Conservation (phyloP, 2,329 filamentous ascomycete species). For the Penicillium sp. region DNA sequence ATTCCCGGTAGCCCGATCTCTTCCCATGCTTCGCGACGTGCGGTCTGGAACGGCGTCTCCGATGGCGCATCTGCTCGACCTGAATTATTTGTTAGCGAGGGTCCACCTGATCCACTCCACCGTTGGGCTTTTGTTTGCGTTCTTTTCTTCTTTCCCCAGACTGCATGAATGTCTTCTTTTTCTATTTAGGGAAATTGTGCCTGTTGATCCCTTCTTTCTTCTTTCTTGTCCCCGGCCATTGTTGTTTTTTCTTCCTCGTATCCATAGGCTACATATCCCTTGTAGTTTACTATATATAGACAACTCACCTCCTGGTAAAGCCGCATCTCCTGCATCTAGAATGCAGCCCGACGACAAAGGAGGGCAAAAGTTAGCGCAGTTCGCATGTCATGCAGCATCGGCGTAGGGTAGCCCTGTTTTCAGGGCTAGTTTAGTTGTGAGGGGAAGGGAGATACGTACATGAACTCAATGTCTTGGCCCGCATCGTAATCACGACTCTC, state of each 20-base stretch:
- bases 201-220: not conserved
- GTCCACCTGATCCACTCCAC: not conserved
- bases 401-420: not conserved
- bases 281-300: not conserved
- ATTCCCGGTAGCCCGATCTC: constrained; percentile 82
- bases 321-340: constrained; percentile 74
- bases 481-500: constrained; percentile 63
- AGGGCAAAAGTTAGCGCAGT: constrained; percentile 11
- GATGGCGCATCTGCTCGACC: constrained; percentile 56
- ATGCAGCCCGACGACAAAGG: not conserved
- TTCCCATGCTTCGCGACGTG: constrained; percentile 85
- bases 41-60: constrained; percentile 71
- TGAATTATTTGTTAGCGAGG: constrained; percentile 11
- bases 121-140: not conserved
- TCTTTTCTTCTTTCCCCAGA: not conserved
- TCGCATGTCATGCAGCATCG: constrained; percentile 19
- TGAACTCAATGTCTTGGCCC: constrained; percentile 58
- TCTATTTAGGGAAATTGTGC: not conserved
- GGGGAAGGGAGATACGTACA: constrained; percentile 40
- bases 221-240: not conserved
- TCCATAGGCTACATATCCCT: not conserved
- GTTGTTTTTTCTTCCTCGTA: not conserved
- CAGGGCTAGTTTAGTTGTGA: not conserved
- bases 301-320: constrained; percentile 74
- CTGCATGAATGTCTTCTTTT: not conserved